Evolutionary conservation across 2,329 filamentous ascomycete species (phyloP).

Genomic region (Apiospora malaysiana): DNA sequence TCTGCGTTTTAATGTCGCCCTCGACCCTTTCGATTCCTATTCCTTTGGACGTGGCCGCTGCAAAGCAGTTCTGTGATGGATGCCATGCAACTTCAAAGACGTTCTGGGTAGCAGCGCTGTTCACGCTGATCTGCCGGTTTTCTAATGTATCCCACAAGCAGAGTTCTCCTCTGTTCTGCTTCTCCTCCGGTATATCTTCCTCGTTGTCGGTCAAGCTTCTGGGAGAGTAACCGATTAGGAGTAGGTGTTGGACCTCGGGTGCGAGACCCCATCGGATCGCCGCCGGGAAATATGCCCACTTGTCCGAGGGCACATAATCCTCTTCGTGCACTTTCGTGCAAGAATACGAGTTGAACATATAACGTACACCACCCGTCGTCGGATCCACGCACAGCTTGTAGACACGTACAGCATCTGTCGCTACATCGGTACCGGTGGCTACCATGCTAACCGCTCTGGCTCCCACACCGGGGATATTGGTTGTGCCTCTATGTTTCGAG

Average conservation of each 20-base stretch:
- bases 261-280: constrained; percentile 67
- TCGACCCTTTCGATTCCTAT: constrained; percentile 47
- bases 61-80: constrained; percentile 57
- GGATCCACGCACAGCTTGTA: constrained; percentile 49
- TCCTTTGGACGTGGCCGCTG: constrained; percentile 62
- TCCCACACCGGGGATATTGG: not conserved
- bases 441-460: constrained; percentile 42
- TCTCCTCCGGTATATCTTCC: constrained; percentile 62
- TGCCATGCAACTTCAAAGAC: constrained; percentile 72
- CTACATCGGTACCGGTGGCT: constrained; percentile 64
- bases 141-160: constrained; percentile 61
- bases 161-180: constrained; percentile 63
- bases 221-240: constrained; percentile 69
- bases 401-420: constrained; percentile 59
- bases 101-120: constrained; percentile 60
- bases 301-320: constrained; percentile 45
- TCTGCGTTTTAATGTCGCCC: constrained; percentile 57
- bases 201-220: constrained; percentile 59
- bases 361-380: not conserved
- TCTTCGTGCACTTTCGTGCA: constrained; percentile 40
- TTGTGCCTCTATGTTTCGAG: constrained; percentile 48
- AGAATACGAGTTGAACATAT: constrained; percentile 36
- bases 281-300: constrained; percentile 68
- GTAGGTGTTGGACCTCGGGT: constrained; percentile 51
- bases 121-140: constrained; percentile 52